phyloP scores from a whole-genome alignment of 2,329 filamentous ascomycete genomes.

The Anthostomella pinea region DNA sequence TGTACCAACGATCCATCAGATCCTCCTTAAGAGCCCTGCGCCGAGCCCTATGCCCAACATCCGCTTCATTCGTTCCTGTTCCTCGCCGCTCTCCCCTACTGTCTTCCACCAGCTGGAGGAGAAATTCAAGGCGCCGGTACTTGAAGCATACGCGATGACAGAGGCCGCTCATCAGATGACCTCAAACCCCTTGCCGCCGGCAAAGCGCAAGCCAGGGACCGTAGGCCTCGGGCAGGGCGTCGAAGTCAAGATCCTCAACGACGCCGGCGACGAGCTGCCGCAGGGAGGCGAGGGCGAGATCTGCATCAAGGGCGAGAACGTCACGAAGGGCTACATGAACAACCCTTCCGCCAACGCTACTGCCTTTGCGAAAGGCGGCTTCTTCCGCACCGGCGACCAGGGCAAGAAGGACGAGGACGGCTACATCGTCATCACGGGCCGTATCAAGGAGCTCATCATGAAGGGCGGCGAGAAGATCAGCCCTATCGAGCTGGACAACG shows the following conservation, averaged over 20 bases:
- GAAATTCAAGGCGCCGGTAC: slow-evolving; percentile 72
- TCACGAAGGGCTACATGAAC: slow-evolving; percentile 83
- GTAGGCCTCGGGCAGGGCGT: slow-evolving; percentile 84
- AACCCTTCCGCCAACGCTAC: slow-evolving; percentile 72
- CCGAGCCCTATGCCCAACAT: slow-evolving; percentile 69
- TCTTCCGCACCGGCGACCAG: slow-evolving; percentile 86
- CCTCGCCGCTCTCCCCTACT: slow-evolving; percentile 77
- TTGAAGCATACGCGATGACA: slow-evolving; percentile 92
- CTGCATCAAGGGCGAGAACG: slow-evolving; percentile 77
- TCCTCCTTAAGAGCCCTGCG: slow-evolving; percentile 70
- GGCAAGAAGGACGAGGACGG: slow-evolving; percentile 77
- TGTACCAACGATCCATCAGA: slow-evolving; percentile 90
- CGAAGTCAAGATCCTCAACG: slow-evolving; percentile 73
- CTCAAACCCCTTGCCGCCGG: slow-evolving; percentile 68
- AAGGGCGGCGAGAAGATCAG: slow-evolving; percentile 89
- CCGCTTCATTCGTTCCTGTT: slow-evolving; percentile 85
- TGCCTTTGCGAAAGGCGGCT: slow-evolving; percentile 71
- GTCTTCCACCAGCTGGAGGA: slow-evolving; percentile 77
- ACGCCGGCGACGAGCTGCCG: slow-evolving; percentile 63
- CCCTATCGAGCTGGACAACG: slow-evolving; percentile 84
- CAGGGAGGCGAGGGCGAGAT: slow-evolving; percentile 76
- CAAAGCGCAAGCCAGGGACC: slow-evolving; percentile 73
- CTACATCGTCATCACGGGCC: slow-evolving; percentile 82
- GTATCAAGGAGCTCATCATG: slow-evolving; percentile 91
- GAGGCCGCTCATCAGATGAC: slow-evolving; percentile 87